A percentile compares a stretch with the other conserved stretches of the same genome.
Evolutionary conservation across 768 basidiomycete species (phyloP).

Genomic region (Floccularia luteovirens): DNA sequence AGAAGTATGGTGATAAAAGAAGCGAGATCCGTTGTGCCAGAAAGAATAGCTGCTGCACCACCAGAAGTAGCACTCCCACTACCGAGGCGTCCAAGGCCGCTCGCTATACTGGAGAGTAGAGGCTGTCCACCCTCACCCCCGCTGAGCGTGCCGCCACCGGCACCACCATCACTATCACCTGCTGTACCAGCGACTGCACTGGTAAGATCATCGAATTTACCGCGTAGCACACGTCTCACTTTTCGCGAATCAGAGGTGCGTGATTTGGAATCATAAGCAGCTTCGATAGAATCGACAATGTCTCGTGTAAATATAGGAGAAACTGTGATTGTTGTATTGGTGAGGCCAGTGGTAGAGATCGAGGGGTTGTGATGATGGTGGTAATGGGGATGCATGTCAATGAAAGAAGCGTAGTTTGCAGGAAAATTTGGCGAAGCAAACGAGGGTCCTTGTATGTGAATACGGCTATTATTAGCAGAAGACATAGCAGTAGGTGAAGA

Average conservation of each 20-base stretch:
- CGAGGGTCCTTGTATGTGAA: slow-evolving; percentile 14
- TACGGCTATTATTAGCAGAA: slow-evolving; percentile 9
- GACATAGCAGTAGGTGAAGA: slow-evolving; percentile 8
- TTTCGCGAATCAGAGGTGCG: slow-evolving; percentile 42
- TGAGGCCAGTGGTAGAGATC: not conserved
- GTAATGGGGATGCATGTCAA: slow-evolving; percentile 7
- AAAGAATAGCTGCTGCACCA: slow-evolving; percentile 33
- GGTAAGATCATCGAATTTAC: slow-evolving; percentile 48
- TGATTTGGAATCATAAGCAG: slow-evolving; percentile 39
- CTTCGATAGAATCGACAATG: slow-evolving; percentile 37
- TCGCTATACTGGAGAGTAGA: slow-evolving; percentile 31
- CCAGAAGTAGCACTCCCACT: slow-evolving; percentile 22
- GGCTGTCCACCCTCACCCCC: slow-evolving; percentile 14
- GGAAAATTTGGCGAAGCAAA: slow-evolving; percentile 6
- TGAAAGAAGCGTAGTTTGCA: no score
- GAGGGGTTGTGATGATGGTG: slow-evolving; percentile 6
- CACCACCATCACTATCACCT: slow-evolving; percentile 19
- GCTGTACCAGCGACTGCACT: slow-evolving; percentile 19
- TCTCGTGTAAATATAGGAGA: slow-evolving; percentile 31
- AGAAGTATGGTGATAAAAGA: slow-evolving; percentile 39
- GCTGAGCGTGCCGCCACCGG: slow-evolving; percentile 12
- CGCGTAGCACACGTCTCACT: slow-evolving; percentile 54
- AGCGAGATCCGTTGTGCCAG: slow-evolving; percentile 43
- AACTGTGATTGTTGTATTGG: slow-evolving; percentile 1
- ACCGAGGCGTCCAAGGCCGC: slow-evolving; percentile 22